Percentiles rank a stretch among this genome's conserved stretches.
Conservation (phyloP, 805 yeast genomes). For the Metschnikowia koreensis region DNA sequence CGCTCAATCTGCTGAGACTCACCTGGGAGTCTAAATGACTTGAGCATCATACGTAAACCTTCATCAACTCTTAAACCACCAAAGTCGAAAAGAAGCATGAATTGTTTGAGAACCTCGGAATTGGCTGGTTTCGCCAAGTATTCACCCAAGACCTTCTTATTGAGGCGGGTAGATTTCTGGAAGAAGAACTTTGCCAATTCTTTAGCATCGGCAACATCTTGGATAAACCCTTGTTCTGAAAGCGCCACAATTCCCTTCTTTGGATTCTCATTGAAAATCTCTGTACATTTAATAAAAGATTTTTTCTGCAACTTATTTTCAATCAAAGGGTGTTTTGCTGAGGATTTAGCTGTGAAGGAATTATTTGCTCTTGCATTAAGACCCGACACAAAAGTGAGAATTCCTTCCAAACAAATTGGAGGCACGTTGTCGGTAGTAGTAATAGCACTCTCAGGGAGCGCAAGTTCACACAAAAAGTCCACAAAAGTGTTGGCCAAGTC, state of each 20-base stretch:
- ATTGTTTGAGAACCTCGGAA: constrained; percentile 55
- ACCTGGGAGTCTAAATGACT: constrained; percentile 90
- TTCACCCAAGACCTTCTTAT: constrained; percentile 87
- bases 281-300: constrained; percentile 73
- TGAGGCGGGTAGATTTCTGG: constrained; percentile 75
- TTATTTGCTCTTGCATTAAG: constrained; percentile 50
- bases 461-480: constrained; percentile 68
- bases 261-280: constrained; percentile 74
- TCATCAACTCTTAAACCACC: constrained; percentile 83
- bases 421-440: constrained; percentile 85
- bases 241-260: constrained; percentile 68
- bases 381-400: constrained; percentile 66
- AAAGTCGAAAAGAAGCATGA: constrained; percentile 73
- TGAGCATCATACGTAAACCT: constrained; percentile 78
- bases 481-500: constrained; percentile 70
- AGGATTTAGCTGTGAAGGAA: background rate
- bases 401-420: constrained; percentile 88
- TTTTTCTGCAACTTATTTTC: constrained; percentile 57
- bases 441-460: constrained; percentile 82
- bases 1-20: constrained; percentile 97
- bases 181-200: constrained; percentile 76
- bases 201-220: constrained; percentile 42
- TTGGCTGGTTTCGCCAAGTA: constrained; percentile 75
- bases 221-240: constrained; percentile 63
- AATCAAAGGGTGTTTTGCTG: constrained; percentile 31